Evolutionary conservation across 2,329 filamentous ascomycete species (phyloP), one percentile per base, ranked within the genome.

Genomic region (Phialophora macrospora): DNA sequence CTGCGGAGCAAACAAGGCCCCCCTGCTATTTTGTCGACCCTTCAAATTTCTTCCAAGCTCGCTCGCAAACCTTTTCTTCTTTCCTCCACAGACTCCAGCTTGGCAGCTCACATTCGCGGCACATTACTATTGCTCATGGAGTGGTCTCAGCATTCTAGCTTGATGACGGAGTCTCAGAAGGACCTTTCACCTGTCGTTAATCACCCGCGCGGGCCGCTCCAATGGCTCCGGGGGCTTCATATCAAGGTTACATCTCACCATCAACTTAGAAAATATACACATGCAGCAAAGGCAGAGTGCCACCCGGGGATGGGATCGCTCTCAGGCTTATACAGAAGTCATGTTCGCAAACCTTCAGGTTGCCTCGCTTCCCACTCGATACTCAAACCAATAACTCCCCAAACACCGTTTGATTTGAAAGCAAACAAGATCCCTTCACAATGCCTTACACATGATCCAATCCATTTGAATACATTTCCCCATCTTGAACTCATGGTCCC

Each of bases 401-500:
- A 24, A 14, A 20, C 26, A 20, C 48, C 46, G 5, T 3, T 6
- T 48, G 46, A 6, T 24, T 3, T 22, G 26, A n/a, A n/a, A 32
- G 7, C 17, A 12, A 8, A 11, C 11, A 57, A 12, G n/a, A 59
- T 17, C 52, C 28, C 20, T 24, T 68, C 51, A 69, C 55, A 69
- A 66, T 24, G 61, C 54, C 46, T 71, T 71, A 17, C 46, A 44
- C 69, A 71, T 71, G 56, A 71, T 69, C 69, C 69, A 71, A 58
- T 64, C 69, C 9, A 66, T 71, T 55, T 71, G 69, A 44, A 71
- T 68, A 63, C 69, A 71, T 17, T 59, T 61, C 9, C 69, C 69
- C 67, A 71, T 71, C 28, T 67, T 67, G 60, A 71, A 71, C 52
- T 71, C 69, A 51, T 64, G 69, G 12, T 71, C 69, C 1, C 69